Evolutionary conservation across 108 stramenopile species (phyloP).

Genomic region (Aureococcus anophagefferens): DNA sequence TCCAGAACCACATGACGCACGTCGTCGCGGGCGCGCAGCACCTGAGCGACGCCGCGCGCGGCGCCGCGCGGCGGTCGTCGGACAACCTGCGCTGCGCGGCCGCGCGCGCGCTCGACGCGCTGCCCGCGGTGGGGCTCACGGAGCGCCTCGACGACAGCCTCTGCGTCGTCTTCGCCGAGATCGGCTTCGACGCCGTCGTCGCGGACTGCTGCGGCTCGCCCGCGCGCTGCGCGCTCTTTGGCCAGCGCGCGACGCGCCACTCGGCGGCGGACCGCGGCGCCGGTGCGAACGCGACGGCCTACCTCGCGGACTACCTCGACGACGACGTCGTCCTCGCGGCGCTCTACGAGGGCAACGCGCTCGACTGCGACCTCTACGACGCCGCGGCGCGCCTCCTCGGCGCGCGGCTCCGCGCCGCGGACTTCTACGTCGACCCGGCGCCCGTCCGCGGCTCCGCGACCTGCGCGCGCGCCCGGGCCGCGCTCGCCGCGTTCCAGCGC

Average conservation of each 20-base stretch:
- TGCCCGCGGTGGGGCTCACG: not conserved
- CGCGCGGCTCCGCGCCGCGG: too few species aligned
- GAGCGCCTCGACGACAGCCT: not conserved
- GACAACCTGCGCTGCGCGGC: not conserved
- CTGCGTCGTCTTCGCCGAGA: not conserved
- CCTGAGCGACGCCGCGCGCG: not conserved
- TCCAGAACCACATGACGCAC: not conserved
- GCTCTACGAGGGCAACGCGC: not conserved
- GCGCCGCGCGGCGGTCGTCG: not conserved
- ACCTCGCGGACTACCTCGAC: not conserved
- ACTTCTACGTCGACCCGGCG: too few species aligned
- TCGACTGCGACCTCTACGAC: not conserved
- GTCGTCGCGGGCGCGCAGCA: not conserved
- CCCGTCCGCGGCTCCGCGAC: too few species aligned
- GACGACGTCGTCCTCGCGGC: not conserved
- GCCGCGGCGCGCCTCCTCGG: too few species aligned
- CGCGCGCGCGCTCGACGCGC: not conserved
- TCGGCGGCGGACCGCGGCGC: not conserved
- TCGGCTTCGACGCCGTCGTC: not conserved
- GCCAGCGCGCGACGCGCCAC: not conserved
- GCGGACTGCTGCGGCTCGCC: not conserved
- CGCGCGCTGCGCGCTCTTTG: not conserved
- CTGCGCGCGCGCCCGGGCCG: too few species aligned
- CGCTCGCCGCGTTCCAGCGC: too few species aligned
- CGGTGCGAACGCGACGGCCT: not conserved